A percentile compares a stretch with the other conserved stretches of the same genome.
Conservation (phyloP, 345 rosid species). For the Bruguiera sexangula region DNA sequence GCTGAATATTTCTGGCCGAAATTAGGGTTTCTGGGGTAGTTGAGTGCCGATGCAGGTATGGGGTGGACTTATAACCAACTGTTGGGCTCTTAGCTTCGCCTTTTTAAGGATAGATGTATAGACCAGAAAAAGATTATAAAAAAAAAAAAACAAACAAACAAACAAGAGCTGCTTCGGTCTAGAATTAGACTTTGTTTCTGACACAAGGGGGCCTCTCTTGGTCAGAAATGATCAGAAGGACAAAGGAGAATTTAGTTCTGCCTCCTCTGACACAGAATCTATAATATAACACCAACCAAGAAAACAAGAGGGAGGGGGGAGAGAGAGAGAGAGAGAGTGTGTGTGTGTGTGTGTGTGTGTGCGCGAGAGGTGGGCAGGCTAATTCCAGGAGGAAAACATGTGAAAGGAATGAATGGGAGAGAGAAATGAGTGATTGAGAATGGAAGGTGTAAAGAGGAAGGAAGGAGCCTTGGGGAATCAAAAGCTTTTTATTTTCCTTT, state of each 20-base stretch:
- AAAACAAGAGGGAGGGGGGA: not conserved
- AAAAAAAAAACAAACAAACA: not conserved
- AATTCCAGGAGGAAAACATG: not conserved
- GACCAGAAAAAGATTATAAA: no score
- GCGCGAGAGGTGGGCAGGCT: not conserved
- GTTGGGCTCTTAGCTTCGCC: no score
- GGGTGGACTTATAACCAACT: not conserved
- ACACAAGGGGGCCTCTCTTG: slow-evolving; percentile 28
- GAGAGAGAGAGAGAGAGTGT: not conserved
- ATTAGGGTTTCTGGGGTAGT: not conserved
- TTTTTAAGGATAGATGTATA: no score
- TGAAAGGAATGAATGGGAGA: not conserved
- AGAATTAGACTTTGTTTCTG: slow-evolving; percentile 32
- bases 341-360: no score
- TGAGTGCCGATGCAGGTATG: not conserved
- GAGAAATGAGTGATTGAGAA: slow-evolving; percentile 8
- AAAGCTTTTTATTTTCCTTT: not conserved
- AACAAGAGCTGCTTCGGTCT: slow-evolving; percentile 11
- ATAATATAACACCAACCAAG: not conserved
- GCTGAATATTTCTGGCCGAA: not conserved
- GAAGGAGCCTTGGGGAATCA: not conserved
- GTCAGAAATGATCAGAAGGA: slow-evolving; percentile 13
- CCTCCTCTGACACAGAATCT: slow-evolving; percentile 9
- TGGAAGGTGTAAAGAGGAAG: not conserved
- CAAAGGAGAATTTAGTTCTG: slow-evolving; percentile 17